Base-by-base conservation (phyloP, 192 early-diverging fungal species). In the Haplosporangium gracile region DNA sequence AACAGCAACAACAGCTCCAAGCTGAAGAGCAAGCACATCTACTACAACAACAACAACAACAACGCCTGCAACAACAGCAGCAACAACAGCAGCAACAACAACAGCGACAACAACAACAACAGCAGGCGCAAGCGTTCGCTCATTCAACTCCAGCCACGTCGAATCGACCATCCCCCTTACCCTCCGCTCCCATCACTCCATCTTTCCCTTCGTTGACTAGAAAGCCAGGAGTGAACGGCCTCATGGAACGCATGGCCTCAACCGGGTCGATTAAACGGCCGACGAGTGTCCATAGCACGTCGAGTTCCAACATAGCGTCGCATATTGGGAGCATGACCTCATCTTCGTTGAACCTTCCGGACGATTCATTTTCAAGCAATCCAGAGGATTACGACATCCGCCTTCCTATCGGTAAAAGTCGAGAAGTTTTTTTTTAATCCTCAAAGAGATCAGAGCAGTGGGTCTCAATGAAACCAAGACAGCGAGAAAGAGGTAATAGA, bases 341-440 rank as follows among this genome's bases (percentile, higher is more conserved):
- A 26, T 71, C 43, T 57, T 47, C 70, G 5, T 68, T 78, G 34
- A 70, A 32, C 36, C 36, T 72, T 20, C 75, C 71, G 24, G 84
- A 86, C 47, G 84, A 86, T 57, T 53, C 80, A 45, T 86, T 86
- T 49, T 86, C 84, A 57, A 86, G 81, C 53, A 86, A 86, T 38
- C 84, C 84, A 51, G 84, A 86, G 63, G 84, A 86, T 49, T 86
- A 86, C 68, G 84, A 86, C 36, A 68, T 86, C 42, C 78, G 79
- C 10, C 53, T 65, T 71, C 79, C 84, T 10, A 86, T 86, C 24
- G 84, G 84, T 86, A 72, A 53, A 18, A 22, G 49, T 45, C 43
- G 29, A 71, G 70, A 40, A 49, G 20, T 49, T 73, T 73, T 73
- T 70, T 42, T 22, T 70, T 22, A 7, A 13, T 70, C 38, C 10